Conservation (phyloP, 2,329 filamentous ascomycete genomes). For the Verticillium tricorpus region DNA sequence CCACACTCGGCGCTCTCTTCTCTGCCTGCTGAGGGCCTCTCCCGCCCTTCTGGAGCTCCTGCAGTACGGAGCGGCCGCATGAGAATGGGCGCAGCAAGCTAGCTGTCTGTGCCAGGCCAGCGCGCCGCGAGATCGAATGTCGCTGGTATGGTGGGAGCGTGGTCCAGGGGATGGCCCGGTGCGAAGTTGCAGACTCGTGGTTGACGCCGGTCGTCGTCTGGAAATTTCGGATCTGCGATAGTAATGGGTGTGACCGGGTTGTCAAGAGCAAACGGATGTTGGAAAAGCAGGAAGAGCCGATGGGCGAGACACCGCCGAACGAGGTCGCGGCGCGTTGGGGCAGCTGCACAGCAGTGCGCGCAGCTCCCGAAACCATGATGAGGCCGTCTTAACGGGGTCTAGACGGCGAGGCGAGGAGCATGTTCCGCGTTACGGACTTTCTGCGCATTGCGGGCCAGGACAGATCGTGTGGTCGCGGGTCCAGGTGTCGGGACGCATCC, state of each 20-base stretch:
- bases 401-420: neutral
- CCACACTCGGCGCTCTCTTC: neutral
- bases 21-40: neutral
- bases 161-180: neutral
- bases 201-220: neutral
- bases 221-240: slow-evolving; percentile 4
- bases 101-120: neutral
- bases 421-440: neutral
- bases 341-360: slow-evolving; percentile 43
- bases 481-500: neutral
- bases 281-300: slow-evolving; percentile 9
- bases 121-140: too few species aligned
- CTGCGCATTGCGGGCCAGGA: slow-evolving; percentile 3
- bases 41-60: slow-evolving; percentile 12
- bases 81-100: slow-evolving; percentile 24
- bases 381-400: slow-evolving; percentile 18
- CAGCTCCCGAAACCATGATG: slow-evolving; percentile 43
- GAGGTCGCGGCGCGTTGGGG: slow-evolving; percentile 36
- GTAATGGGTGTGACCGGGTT: slow-evolving; percentile 4
- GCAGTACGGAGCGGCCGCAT: slow-evolving; percentile 15
- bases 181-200: neutral
- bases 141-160: neutral
- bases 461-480: neutral
- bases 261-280: slow-evolving; percentile 10
- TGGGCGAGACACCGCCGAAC: neutral